Conservation (phyloP, 805 yeast genomes). For the Teunomyces funiuensis region DNA sequence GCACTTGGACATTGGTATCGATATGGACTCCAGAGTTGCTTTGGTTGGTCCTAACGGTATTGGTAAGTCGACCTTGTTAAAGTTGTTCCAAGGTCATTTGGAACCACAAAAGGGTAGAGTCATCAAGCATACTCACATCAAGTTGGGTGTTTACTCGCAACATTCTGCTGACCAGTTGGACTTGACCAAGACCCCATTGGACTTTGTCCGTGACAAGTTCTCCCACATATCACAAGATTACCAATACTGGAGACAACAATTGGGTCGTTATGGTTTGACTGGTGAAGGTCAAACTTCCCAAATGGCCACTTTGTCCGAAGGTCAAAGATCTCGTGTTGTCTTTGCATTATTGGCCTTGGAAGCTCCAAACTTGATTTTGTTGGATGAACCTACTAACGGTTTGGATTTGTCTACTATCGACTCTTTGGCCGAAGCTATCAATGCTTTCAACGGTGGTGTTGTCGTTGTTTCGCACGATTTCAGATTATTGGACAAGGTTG, state of each 20-base stretch:
- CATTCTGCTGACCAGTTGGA: constrained; percentile 98
- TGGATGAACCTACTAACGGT: constrained; percentile 99
- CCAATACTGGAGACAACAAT: constrained; percentile 98
- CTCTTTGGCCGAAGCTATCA: constrained; percentile 94
- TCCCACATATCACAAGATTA: constrained; percentile 89
- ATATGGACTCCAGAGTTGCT: constrained; percentile 98
- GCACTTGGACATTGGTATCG: constrained; percentile 93
- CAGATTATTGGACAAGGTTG: constrained; percentile 95
- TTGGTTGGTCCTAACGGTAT: constrained; percentile 99
- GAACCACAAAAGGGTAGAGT: constrained; percentile 92
- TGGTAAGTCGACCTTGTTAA: constrained; percentile 94
- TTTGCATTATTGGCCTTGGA: constrained; percentile 95
- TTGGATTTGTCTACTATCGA: constrained; percentile 97
- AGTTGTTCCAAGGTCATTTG: constrained; percentile 94
- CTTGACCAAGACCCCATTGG: constrained; percentile 90
- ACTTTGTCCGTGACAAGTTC: constrained; percentile 94
- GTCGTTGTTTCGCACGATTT: constrained; percentile 98
- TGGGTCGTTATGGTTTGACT: constrained; percentile 97
- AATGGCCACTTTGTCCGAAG: constrained; percentile 98
- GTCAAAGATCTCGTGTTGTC: constrained; percentile 98
- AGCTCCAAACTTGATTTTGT: constrained; percentile 87
- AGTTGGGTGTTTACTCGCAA: constrained; percentile 98
- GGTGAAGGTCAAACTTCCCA: constrained; percentile 99
- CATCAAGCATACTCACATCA: constrained; percentile 94
- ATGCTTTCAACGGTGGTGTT: constrained; percentile 95